Conservation (phyloP, 2,329 filamentous ascomycete genomes). For the Tympanopsis confertula region DNA sequence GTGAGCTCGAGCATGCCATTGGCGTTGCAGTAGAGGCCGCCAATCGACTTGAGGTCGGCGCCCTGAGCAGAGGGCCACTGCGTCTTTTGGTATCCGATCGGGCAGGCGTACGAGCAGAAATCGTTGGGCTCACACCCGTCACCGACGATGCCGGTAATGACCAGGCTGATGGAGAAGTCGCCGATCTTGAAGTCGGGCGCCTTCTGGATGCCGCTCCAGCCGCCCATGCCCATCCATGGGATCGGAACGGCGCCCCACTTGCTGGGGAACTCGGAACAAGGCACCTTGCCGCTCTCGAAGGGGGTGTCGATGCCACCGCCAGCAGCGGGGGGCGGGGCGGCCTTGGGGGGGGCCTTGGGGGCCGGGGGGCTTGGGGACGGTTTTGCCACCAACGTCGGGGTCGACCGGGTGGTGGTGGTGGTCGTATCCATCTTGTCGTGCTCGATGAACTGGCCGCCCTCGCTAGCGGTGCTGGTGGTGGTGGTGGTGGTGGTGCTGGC, state of each 20-base stretch:
- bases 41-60: constrained; percentile 68
- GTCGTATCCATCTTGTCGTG: constrained; percentile 22
- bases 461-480: constrained; percentile 18
- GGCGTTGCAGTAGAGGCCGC: constrained; percentile 70
- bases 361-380: constrained; percentile 10
- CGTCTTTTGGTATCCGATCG: constrained; percentile 80
- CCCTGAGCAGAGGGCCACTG: constrained; percentile 81
- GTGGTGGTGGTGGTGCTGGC: constrained; percentile 18
- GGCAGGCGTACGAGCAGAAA: constrained; percentile 90
- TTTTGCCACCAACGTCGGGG: constrained; percentile 12
- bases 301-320: constrained; percentile 46
- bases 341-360: constrained; percentile 13
- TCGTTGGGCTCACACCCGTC: constrained; percentile 45
- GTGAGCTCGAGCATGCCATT: constrained; percentile 68
- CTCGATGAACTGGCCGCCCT: constrained; percentile 39
- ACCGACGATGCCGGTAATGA: constrained; percentile 51
- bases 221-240: constrained; percentile 55
- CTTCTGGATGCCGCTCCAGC: constrained; percentile 72
- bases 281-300: constrained; percentile 66
- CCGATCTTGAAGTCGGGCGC: constrained; percentile 35
- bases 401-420: constrained; percentile 12
- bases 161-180: constrained; percentile 46
- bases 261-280: constrained; percentile 65
- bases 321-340: constrained; percentile 11
- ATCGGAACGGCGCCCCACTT: constrained; percentile 68